Conservation (phyloP, 768 basidiomycete genomes). For the Leccinum truebloodii region DNA sequence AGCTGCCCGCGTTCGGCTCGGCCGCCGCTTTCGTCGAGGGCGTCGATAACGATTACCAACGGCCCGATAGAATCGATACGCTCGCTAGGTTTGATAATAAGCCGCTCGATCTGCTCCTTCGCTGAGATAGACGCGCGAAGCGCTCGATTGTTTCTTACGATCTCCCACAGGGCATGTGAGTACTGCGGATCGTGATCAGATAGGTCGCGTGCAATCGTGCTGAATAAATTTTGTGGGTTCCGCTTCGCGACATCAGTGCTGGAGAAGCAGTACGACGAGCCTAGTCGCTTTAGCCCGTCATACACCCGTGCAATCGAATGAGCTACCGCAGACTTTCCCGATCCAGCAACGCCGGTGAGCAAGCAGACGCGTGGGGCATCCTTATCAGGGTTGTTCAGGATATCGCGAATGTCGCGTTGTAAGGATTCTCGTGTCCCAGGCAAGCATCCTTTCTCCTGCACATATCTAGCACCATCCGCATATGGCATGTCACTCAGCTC, state of each 20-base stretch:
- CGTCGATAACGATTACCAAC: too few species aligned
- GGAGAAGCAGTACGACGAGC: background rate
- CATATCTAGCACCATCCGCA: background rate
- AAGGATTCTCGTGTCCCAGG: background rate
- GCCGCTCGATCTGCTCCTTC: too few species aligned
- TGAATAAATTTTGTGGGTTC: background rate
- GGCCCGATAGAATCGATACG: too few species aligned
- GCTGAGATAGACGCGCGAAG: too few species aligned
- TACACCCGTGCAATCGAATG: background rate
- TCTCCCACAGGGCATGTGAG: too few species aligned
- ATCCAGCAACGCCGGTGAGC: background rate
- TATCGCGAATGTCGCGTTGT: background rate
- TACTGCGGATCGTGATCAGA: background rate
- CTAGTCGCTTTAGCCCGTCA: background rate
- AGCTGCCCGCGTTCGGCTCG: too few species aligned
- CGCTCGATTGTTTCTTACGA: too few species aligned
- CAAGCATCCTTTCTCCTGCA: background rate
- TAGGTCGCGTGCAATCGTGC: background rate
- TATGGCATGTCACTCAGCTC: background rate
- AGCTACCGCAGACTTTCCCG: background rate
- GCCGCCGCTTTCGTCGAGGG: too few species aligned
- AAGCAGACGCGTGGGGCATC: background rate
- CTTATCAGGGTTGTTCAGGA: background rate
- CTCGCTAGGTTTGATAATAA: too few species aligned
- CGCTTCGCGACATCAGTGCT: background rate